Conservation (phyloP, 805 yeast genomes). For the Candida ovalis region DNA sequence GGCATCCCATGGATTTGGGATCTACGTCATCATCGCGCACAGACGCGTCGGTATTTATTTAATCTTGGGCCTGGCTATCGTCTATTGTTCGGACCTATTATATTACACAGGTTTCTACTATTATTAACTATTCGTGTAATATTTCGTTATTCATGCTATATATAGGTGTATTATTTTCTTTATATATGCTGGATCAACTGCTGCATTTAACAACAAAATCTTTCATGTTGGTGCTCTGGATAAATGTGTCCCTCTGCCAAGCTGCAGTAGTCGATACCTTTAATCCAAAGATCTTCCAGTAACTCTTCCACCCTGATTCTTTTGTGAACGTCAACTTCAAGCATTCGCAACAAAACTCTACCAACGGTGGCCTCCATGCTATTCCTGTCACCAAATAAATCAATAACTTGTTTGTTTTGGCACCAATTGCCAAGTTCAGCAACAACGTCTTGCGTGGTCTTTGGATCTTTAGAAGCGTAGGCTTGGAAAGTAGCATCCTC, state of each 20-base stretch:
- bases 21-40: too few relatives aligned
- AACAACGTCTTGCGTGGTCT: neutral
- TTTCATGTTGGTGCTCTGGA: neutral
- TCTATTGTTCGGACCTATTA: too few relatives aligned
- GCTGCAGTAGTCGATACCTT: neutral
- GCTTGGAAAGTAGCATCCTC: slow-evolving; percentile 11
- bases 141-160: neutral
- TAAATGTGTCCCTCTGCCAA: neutral
- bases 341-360: neutral
- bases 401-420: neutral
- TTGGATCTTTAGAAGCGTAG: slow-evolving; percentile 2
- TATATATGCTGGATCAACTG: neutral
- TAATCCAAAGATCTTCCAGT: neutral
- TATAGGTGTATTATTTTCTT: neutral
- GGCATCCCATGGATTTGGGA: too few relatives aligned
- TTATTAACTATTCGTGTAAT: too few relatives aligned
- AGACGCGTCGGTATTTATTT: too few relatives aligned
- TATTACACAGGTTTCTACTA: too few relatives aligned
- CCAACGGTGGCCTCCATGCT: neutral
- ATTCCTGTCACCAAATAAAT: neutral
- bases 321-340: neutral
- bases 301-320: neutral
- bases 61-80: too few relatives aligned
- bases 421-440: neutral
- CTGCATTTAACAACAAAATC: neutral